Evolutionary conservation across 2,329 filamentous ascomycete genomes (phyloP), one percentile per base, ranked within the genome.

Genomic region (Stemphylium vesicarium): DNA sequence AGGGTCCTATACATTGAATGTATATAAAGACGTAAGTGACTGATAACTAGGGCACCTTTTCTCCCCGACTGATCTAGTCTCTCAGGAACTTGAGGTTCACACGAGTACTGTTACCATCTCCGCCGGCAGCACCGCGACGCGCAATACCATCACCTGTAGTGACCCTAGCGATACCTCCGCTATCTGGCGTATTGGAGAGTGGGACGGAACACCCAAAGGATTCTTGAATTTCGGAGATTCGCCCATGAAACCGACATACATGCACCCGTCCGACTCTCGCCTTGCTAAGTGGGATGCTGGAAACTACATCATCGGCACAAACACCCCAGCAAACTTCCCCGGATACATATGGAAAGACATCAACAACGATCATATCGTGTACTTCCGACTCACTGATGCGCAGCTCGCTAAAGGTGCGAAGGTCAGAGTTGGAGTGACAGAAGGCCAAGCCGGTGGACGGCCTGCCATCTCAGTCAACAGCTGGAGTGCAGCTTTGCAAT

Each of bases 121-220:
- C 4, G 80, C 80, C 2, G 83, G 83, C 6, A 69, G 69, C 29
- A 80, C 78, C 1, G 75, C 75, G 0, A 78, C 75, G 4, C 76
- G 77, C 48, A 78, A 81, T 62, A 85, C 85, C 35, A 79, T 81
- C 11, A 80, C 79, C 39, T 76, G 65, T 18, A 78, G 78, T 7
- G 72, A 77, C 11, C 78, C 81, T 4, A 78, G 79, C 35, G 82
- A 76, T 1, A 82, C 81, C 0, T n/a, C 62, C 3, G 62, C 58
- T 13, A 76, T 88, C 39, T 88, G 83, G 77, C 83, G 83, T 64
- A 86, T 89, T 39, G 86, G 86, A 15, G 79, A 84, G 29, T 87
- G 83, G 75, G 86, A 89, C 62, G 86, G 86, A 38, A 81, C 84
- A 68, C 61, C 64, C 6, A 65, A 61, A 8, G 85, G 85, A 18